phyloP scores from a whole-genome alignment of 164 flowering plant species.

The Dillenia turbinata region DNA sequence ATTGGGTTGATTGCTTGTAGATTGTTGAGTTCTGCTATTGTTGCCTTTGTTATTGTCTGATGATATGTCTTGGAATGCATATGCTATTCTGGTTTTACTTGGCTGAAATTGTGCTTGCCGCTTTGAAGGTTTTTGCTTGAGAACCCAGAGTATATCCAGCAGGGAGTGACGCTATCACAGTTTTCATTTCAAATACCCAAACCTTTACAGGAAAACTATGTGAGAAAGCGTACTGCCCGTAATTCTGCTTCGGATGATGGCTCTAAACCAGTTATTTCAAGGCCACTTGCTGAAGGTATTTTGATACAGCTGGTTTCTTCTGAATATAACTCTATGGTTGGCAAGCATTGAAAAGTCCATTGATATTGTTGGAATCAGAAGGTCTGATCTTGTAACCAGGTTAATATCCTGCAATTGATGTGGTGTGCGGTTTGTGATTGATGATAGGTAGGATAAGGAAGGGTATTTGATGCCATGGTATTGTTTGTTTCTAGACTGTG shows the following conservation, averaged over 20 bases:
- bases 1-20: not conserved
- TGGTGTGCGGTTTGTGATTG: too few relatives aligned
- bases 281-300: slow-evolving; percentile 36
- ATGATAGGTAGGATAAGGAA: too few relatives aligned
- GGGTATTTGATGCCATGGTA: too few relatives aligned
- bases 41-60: not conserved
- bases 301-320: not conserved
- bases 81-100: not conserved
- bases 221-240: slow-evolving; percentile 61
- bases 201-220: slow-evolving; percentile 81
- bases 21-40: not conserved
- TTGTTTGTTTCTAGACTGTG: not conserved
- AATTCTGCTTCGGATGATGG: slow-evolving; percentile 17
- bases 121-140: slow-evolving; percentile 49
- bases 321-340: not conserved
- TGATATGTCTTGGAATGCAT: not conserved
- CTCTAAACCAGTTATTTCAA: slow-evolving; percentile 7
- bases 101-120: not conserved
- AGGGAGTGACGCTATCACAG: slow-evolving; percentile 50
- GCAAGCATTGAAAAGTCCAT: not conserved
- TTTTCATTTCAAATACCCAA: slow-evolving; percentile 84
- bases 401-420: too few relatives aligned
- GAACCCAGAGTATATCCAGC: slow-evolving; percentile 55
- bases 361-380: not conserved
- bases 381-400: too few relatives aligned